A percentile compares a stretch with the other conserved stretches of the same genome.
Conservation (phyloP, 805 yeast genomes). For the Candida taoyuanica region DNA sequence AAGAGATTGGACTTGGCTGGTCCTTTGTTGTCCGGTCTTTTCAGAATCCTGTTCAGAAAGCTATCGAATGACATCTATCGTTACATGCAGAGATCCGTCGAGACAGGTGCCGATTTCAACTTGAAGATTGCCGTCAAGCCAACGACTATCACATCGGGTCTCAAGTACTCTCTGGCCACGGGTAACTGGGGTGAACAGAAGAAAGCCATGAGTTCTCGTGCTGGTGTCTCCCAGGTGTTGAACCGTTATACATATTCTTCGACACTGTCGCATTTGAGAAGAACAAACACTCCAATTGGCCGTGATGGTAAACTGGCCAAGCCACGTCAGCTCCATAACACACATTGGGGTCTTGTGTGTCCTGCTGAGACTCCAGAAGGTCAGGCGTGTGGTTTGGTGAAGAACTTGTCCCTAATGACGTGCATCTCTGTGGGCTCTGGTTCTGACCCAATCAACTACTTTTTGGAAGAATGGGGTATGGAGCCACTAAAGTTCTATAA, state of each 20-base stretch:
- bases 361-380: constrained; percentile 99
- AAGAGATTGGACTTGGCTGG: constrained; percentile 98
- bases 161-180: constrained; percentile 95
- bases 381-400: constrained; percentile 99
- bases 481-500: constrained; percentile 95
- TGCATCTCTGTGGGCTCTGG: constrained; percentile 97
- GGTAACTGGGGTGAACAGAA: constrained; percentile 99
- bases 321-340: constrained; percentile 98
- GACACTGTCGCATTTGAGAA: constrained; percentile 96
- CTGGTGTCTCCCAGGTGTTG: constrained; percentile 98
- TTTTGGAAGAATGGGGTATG: constrained; percentile 99
- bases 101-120: constrained; percentile 94
- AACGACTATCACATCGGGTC: constrained; percentile 94
- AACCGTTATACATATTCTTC: constrained; percentile 98
- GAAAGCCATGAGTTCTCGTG: constrained; percentile 97
- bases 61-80: constrained; percentile 94
- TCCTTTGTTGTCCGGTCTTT: constrained; percentile 90
- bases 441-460: constrained; percentile 89
- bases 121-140: constrained; percentile 95
- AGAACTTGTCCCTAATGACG: constrained; percentile 92
- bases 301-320: constrained; percentile 98
- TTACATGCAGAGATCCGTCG: constrained; percentile 98
- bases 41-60: constrained; percentile 90
- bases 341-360: constrained; percentile 99
- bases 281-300: constrained; percentile 99